A percentile compares a stretch with the other conserved stretches of the same genome.
Evolutionary conservation across 495 filamentous ascomycete genomes (phyloP).

Genomic region (Cryomyces minteri): DNA sequence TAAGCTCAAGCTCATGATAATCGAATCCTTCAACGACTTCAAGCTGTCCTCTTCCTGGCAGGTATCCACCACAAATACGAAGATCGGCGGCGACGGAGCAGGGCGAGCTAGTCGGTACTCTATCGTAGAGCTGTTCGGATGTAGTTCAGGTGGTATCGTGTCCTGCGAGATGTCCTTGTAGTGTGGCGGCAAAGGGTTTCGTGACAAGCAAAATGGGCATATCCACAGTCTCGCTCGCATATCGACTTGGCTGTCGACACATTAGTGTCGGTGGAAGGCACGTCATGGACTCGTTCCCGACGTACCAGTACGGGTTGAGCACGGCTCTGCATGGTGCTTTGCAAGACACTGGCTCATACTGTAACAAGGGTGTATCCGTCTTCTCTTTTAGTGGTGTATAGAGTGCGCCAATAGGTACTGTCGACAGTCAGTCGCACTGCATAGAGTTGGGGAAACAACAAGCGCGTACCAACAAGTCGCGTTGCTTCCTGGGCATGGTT

Average conservation of each 20-base stretch:
- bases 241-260: conserved; percentile 54
- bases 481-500: conserved; percentile 48
- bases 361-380: conserved; percentile 69
- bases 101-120: conserved; percentile 90
- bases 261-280: conserved; percentile 16
- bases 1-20: conserved; percentile 93
- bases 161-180: conserved; percentile 98
- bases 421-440: conserved; percentile 1
- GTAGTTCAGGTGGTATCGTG: conserved; percentile 87
- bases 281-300: neutral
- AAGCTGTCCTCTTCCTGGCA: conserved; percentile 98
- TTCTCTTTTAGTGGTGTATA: conserved; percentile 97
- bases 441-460: neutral
- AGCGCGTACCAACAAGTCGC: conserved; percentile 48
- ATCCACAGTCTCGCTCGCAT: conserved; percentile 92
- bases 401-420: conserved; percentile 83
- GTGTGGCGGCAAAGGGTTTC: conserved; percentile 87
- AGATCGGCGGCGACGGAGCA: conserved; percentile 87
- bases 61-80: conserved; percentile 94
- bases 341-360: conserved; percentile 96
- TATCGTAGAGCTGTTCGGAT: conserved; percentile 86
- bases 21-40: conserved; percentile 83
- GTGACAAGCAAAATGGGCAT: conserved; percentile 92
- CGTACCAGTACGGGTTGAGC: conserved; percentile 65
- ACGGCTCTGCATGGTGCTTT: conserved; percentile 92